Conservation (phyloP, 2,329 filamentous ascomycete species). For the Monosporascus cannonballus region DNA sequence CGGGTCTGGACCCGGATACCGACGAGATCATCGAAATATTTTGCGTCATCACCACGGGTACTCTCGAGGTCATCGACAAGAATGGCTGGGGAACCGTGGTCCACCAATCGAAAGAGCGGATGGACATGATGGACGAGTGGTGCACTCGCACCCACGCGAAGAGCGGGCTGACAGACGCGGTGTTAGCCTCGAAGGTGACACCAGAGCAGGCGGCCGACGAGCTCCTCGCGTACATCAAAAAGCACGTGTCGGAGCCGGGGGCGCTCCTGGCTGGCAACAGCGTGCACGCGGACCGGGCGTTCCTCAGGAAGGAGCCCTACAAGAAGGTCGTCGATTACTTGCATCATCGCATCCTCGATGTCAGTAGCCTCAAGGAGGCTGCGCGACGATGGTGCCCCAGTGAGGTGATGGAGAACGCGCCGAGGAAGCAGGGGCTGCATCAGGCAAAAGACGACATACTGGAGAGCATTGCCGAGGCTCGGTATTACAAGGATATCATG, state of each 20-base stretch:
- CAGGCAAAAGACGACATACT: slow-evolving; percentile 84
- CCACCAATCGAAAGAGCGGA: slow-evolving; percentile 61
- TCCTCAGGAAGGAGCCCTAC: slow-evolving; percentile 72
- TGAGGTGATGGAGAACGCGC: slow-evolving; percentile 55
- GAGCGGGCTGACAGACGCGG: slow-evolving; percentile 75
- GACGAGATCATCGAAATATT: slow-evolving; percentile 89
- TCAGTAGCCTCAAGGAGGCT: slow-evolving; percentile 89
- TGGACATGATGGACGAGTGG: slow-evolving; percentile 84
- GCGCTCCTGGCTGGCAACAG: slow-evolving; percentile 87
- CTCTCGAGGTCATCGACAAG: slow-evolving; percentile 70
- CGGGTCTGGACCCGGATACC: slow-evolving; percentile 68
- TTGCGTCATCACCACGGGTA: slow-evolving; percentile 80
- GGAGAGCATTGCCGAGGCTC: slow-evolving; percentile 90
- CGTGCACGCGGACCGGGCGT: slow-evolving; percentile 82
- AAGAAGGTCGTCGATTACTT: slow-evolving; percentile 66
- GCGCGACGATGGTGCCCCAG: slow-evolving; percentile 70
- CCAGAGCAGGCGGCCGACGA: slow-evolving; percentile 64
- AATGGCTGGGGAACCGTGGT: slow-evolving; percentile 75
- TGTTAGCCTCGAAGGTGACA: slow-evolving; percentile 66
- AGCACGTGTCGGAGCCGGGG: slow-evolving; percentile 59
- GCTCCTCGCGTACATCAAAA: slow-evolving; percentile 73
- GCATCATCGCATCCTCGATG: slow-evolving; percentile 86
- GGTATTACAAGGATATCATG: slow-evolving; percentile 68
- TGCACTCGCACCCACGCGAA: slow-evolving; percentile 73
- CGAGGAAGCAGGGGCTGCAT: slow-evolving; percentile 70